Base-by-base conservation (phyloP, 2,329 filamentous ascomycete species). In the Cordyceps javanica region DNA sequence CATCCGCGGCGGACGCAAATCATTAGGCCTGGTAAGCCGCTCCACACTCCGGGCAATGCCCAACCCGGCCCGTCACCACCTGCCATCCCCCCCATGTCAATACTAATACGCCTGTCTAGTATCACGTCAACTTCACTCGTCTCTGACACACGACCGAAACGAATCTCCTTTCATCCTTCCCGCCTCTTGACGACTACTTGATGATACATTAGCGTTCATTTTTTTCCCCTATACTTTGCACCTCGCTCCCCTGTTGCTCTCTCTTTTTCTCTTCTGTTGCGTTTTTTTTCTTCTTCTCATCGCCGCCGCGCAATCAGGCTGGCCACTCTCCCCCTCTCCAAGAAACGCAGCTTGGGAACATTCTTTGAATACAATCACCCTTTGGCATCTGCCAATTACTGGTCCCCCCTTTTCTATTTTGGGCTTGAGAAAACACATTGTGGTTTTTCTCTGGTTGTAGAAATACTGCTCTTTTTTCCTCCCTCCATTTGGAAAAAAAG, bases 71-170 rank as follows among this genome's bases (percentile, higher is more conserved):
- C n/a, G n/a, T n/a, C n/a, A n/a, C n/a, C n/a, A n/a, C n/a, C n/a
- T n/a, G n/a, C n/a, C n/a, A n/a, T n/a, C n/a, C n/a, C n/a, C n/a
- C n/a, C n/a, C n/a, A n/a, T n/a, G n/a, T n/a, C n/a, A n/a, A n/a
- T n/a, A n/a, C 51, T 55, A 59, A 59, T 30, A 50, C 14, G 26
- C 30, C 10, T 32, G 19, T 38, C 25, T 30, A 59, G 58, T 59
- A 59, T 52, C 58, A 59, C 53, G 58, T 59, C 58, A 55, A 56
- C 52, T 52, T 59, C 26, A 54, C 50, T 28, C 49, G 57, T 53
- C 51, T 58, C 19, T 58, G 42, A 58, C 41, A 49, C 34, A 34
- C 44, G 51, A 36, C 50, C 49, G 50, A 54, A 58, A 58, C 42
- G 7, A 58, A 11, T n/a, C 32, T 21, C 10, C n/a, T n/a, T n/a